phyloP scores from a whole-genome alignment of 2,329 filamentous ascomycete species.

The Aaosphaeria pasadenensis region DNA sequence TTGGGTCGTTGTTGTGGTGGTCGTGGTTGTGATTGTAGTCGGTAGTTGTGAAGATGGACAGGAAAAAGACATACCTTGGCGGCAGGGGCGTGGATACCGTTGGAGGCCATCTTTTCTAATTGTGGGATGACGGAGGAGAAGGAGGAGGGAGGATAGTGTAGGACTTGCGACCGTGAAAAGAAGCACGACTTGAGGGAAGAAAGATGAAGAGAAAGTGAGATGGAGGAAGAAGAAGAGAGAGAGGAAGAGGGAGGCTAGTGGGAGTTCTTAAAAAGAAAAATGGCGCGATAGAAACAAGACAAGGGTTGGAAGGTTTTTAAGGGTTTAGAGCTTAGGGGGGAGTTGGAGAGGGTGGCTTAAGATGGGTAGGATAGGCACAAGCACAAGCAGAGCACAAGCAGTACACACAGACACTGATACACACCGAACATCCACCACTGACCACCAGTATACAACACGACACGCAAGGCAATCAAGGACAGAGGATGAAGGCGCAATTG shows the following conservation, averaged over 20 bases:
- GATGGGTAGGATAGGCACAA: too few species aligned
- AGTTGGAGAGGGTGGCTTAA: too few species aligned
- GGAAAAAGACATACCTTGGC: constrained; percentile 19
- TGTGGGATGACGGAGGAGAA: constrained; percentile 10
- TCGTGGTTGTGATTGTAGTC: too few species aligned
- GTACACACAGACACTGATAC: too few species aligned
- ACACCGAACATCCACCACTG: too few species aligned
- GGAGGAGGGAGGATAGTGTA: constrained; percentile 28
- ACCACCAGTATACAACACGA: too few species aligned
- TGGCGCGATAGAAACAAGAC: not conserved
- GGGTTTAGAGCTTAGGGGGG: too few species aligned
- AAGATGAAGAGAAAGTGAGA: constrained; percentile 15
- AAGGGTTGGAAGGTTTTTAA: too few species aligned
- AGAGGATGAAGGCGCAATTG: too few species aligned
- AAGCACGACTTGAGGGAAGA: constrained; percentile 22
- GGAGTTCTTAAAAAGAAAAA: not conserved
- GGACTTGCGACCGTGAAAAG: constrained; percentile 37
- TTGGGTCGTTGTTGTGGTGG: not conserved
- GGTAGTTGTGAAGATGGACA: not conserved
- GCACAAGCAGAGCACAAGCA: too few species aligned
- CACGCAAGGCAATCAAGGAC: too few species aligned
- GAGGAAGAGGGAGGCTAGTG: not conserved
- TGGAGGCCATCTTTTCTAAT: constrained; percentile 16
- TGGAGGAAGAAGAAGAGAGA: not conserved
- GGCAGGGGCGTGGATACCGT: constrained; percentile 6